Percentiles rank a stretch among this genome's conserved stretches.
These are phyloP conservation scores for Zoysia japonica DNA, from an alignment of 176 grass and related monocot genomes.

Conservation along the genomic window DNA sequence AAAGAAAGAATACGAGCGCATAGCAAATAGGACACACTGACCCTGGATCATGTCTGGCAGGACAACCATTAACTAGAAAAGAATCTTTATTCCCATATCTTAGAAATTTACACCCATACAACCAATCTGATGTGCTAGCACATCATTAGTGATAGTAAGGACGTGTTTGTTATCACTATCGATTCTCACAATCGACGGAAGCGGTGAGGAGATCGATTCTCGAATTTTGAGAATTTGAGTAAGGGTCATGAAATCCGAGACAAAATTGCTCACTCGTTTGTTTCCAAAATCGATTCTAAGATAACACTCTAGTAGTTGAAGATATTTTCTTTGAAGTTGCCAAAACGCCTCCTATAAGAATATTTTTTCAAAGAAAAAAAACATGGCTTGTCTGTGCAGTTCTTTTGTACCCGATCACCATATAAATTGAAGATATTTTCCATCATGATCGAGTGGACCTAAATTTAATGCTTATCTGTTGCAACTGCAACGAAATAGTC, in stretches of 20 bases:
- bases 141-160: not conserved
- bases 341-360: not conserved
- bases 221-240: too few species aligned
- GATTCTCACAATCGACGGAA: too few species aligned
- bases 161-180: too few species aligned
- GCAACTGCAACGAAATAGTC: slow-evolving; percentile 20
- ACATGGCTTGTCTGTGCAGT: not conserved
- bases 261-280: too few species aligned
- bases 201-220: too few species aligned
- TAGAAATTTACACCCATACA: not conserved
- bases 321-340: not conserved
- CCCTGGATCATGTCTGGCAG: not conserved
- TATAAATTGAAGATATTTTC: slow-evolving; percentile 9
- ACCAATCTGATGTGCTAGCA: not conserved
- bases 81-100: not conserved
- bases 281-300: not conserved
- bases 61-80: not conserved
- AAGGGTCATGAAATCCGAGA: too few species aligned
- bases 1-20: not conserved
- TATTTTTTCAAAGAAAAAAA: not conserved
- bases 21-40: not conserved
- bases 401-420: not conserved
- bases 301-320: not conserved
- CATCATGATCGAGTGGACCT: not conserved
- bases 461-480: not conserved